Evolutionary conservation across 768 basidiomycete species (phyloP), one percentile per base, ranked within the genome.

Genomic region (Pulveroboletus ravenelii): DNA sequence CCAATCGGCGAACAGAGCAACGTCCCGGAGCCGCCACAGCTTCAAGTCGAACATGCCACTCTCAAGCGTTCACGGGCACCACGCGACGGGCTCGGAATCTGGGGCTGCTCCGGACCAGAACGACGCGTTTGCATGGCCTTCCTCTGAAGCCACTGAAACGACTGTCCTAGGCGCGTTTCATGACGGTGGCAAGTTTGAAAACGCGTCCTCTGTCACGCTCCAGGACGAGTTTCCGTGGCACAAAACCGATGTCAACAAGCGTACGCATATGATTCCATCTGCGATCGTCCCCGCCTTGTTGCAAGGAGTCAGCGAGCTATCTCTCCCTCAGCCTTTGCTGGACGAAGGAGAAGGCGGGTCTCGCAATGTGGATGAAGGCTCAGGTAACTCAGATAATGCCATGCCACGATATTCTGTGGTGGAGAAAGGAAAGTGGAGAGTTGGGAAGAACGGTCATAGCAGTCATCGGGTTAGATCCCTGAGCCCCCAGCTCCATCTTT

Each of bases 401-500:
- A 15, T 44, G 3, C 23, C 49, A 40, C 49, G 43, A 30, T 58
- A 48, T n/a, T 49, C 55, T 34, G 23, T 32, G 13, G 20, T 3
- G 8, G 40, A 55, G 34, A 58, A 67, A 23, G 62, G 41, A 36
- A 55, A 67, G 25, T 48, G 53, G 48, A 63, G 45, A 17, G 32
- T 15, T 25, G 25, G 1, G 6, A 14, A n/a, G 23, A 31, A 44
- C 18, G 36, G 47, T n/a, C 41, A 45, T 13, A 8, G 10, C n/a
- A 15, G 34, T 34, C 41, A 14, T 27, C 1, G 25, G 39, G 10
- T 29, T 30, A 25, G 48, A 46, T 31, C 37, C 25, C 34, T 34
- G n/a, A 50, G 51, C 10, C 52, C 46, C 35, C 27, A 31, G 2
- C 55, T 55, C 17, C 6, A 13, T 10, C 34, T 53, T 31, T 10